A percentile compares a stretch with the other conserved stretches of the same genome.
phyloP scores from a whole-genome alignment of 2,329 filamentous ascomycete species.

The Venturiaceae sp. region DNA sequence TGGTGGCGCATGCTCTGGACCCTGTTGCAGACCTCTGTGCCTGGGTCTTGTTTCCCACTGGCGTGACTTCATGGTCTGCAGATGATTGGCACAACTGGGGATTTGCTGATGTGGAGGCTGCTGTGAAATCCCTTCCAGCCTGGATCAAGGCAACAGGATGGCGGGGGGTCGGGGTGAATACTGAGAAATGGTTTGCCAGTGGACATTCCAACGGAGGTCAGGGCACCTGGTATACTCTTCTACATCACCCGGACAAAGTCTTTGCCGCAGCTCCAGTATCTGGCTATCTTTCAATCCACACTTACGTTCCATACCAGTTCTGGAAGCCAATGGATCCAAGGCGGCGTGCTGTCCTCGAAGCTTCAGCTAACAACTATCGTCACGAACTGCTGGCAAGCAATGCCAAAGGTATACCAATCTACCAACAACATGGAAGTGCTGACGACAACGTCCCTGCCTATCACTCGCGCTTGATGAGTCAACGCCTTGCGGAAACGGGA shows the following conservation, averaged over 20 bases:
- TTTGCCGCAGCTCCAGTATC: slow-evolving; percentile 48
- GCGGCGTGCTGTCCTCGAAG: slow-evolving; percentile 36
- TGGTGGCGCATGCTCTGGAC: slow-evolving; percentile 39
- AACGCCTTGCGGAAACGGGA: slow-evolving; percentile 34
- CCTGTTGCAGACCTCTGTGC: slow-evolving; percentile 41
- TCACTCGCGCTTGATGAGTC: slow-evolving; percentile 44
- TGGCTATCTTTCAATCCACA: slow-evolving; percentile 48
- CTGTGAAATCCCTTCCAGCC: slow-evolving; percentile 34
- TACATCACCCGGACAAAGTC: slow-evolving; percentile 46
- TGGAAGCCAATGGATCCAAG: slow-evolving; percentile 46
- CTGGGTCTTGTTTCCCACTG: slow-evolving; percentile 47
- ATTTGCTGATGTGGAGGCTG: slow-evolving; percentile 44
- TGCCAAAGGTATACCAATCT: slow-evolving; percentile 39
- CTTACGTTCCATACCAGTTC: slow-evolving; percentile 47
- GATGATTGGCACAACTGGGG: slow-evolving; percentile 56
- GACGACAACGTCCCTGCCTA: slow-evolving; percentile 52
- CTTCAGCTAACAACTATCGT: slow-evolving; percentile 40
- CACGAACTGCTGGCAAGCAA: slow-evolving; percentile 47
- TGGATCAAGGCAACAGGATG: slow-evolving; percentile 42
- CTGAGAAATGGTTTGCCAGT: slow-evolving; percentile 39
- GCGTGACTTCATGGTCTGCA: slow-evolving; percentile 48
- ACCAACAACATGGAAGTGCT: slow-evolving; percentile 45
- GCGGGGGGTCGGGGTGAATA: slow-evolving; percentile 36
- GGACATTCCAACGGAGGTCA: slow-evolving; percentile 54
- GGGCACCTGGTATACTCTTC: slow-evolving; percentile 46